phyloP scores from a whole-genome alignment of 352 stramenopile genomes.

The Phytopythium montanum region DNA sequence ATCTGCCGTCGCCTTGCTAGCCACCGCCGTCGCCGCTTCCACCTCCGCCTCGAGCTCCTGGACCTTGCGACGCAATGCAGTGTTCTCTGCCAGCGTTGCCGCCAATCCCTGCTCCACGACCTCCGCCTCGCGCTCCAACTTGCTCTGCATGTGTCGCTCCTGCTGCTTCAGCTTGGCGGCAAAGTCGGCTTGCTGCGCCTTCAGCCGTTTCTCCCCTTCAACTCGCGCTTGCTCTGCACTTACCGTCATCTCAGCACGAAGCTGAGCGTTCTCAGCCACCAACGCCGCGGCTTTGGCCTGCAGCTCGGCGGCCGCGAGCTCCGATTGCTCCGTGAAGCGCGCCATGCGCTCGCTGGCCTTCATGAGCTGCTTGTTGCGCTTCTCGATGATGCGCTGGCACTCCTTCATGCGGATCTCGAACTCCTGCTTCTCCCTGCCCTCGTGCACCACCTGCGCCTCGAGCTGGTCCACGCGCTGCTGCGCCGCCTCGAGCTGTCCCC shows the following conservation, averaged over 20 bases:
- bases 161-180: constrained; percentile 27
- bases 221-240: constrained; percentile 19
- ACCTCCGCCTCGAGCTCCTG: constrained; percentile 38
- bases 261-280: constrained; percentile 27
- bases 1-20: not conserved
- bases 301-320: constrained; percentile 41
- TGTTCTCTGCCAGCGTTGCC: constrained; percentile 28
- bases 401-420: constrained; percentile 69
- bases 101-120: constrained; percentile 12
- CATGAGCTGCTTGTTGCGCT: constrained; percentile 83
- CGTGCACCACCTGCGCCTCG: constrained; percentile 25
- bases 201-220: constrained; percentile 29
- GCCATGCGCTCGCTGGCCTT: constrained; percentile 76
- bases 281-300: constrained; percentile 34
- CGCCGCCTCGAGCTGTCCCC: constrained; percentile 36
- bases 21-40: not conserved
- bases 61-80: constrained; percentile 17
- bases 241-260: constrained; percentile 21
- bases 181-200: constrained; percentile 26
- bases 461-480: constrained; percentile 26
- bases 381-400: constrained; percentile 81
- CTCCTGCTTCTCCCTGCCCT: constrained; percentile 56
- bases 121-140: not conserved
- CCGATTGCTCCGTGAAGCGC: constrained; percentile 58
- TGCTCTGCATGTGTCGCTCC: constrained; percentile 11